These are phyloP conservation scores for Colletotrichum simmondsii DNA, from an alignment of 2,329 filamentous ascomycete genomes.

Conservation along the genomic window DNA sequence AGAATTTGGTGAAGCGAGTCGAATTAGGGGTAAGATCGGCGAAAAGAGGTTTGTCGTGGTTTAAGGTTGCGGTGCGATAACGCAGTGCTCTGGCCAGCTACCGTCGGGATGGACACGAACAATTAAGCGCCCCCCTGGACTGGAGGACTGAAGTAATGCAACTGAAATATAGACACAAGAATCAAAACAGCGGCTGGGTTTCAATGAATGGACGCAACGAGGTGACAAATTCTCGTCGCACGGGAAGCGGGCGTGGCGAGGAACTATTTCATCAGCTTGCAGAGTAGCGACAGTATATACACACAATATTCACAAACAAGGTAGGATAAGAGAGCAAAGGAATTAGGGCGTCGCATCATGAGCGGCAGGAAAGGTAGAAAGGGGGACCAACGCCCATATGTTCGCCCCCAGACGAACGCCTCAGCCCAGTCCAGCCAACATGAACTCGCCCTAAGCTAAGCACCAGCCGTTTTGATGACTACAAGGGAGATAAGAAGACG, in stretches of 20 bases:
- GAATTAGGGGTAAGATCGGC: neutral
- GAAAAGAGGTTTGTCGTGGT: neutral
- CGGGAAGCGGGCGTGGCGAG: neutral
- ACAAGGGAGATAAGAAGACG: neutral
- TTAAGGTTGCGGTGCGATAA: neutral
- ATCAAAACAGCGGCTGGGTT: neutral
- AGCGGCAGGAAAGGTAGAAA: neutral
- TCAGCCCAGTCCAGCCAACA: neutral
- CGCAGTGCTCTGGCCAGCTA: neutral
- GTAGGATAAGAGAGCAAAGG: neutral
- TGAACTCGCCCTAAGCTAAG: neutral
- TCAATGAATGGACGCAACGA: slow-evolving; percentile 21
- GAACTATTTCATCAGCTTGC: neutral
- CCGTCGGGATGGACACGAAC: neutral
- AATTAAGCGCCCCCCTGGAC: neutral
- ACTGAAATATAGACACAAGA: neutral
- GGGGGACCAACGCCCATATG: neutral
- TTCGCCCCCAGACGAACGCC: neutral
- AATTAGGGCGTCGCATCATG: neutral
- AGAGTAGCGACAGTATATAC: neutral
- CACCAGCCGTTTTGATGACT: neutral
- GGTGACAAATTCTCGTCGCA: slow-evolving; percentile 1
- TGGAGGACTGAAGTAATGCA: neutral
- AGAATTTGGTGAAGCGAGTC: neutral
- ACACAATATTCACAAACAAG: neutral